A percentile compares a stretch with the other conserved stretches of the same genome.
These are phyloP conservation scores for Ganoderma resinaceum DNA, from an alignment of 1,284 basidiomycete species.

Conservation along the genomic window DNA sequence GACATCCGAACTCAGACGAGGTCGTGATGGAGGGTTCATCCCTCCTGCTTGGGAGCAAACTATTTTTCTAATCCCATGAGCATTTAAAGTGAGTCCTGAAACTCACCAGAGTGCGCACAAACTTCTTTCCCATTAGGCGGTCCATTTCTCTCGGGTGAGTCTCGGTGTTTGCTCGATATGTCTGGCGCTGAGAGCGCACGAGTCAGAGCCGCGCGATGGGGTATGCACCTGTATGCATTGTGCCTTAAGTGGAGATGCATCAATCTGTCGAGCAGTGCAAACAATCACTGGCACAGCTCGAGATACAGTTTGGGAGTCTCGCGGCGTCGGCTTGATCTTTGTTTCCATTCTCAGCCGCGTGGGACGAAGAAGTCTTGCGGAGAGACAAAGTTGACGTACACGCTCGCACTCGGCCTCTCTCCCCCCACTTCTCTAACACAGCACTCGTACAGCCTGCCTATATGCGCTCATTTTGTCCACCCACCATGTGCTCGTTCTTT, in stretches of 20 bases:
- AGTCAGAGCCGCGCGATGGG: background rate
- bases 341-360: constrained; percentile 8
- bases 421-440: background rate
- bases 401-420: background rate
- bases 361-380: constrained; percentile 7
- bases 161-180: background rate
- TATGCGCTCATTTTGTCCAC: background rate
- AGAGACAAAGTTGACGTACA: background rate
- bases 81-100: too few relatives aligned
- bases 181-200: background rate
- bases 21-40: too few relatives aligned
- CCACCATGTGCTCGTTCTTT: background rate
- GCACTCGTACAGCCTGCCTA: background rate
- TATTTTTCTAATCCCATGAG: too few relatives aligned
- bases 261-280: background rate
- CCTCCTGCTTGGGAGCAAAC: too few relatives aligned
- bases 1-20: too few relatives aligned
- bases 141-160: too few relatives aligned
- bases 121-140: too few relatives aligned
- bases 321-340: constrained; percentile 12
- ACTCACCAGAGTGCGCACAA: too few relatives aligned
- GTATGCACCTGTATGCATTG: background rate
- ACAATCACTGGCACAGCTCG: background rate
- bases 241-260: background rate
- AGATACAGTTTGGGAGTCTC: constrained; percentile 1